Evolutionary conservation across 1,139 yeast species (phyloP).

Genomic region (Zhuliangozyma blackwelliae): DNA sequence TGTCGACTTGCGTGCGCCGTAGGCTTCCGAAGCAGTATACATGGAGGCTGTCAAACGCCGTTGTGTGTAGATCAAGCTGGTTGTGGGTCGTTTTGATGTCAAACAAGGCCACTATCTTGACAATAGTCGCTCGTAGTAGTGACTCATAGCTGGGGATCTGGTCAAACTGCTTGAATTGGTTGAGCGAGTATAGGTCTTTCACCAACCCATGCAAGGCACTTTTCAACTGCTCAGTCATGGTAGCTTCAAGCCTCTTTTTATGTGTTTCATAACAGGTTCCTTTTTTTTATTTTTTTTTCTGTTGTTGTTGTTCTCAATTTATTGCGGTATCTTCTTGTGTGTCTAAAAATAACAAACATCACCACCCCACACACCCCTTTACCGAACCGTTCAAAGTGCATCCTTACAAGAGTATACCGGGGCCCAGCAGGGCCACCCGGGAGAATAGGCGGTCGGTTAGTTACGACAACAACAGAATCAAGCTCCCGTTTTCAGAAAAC

Average conservation of each 20-base stretch:
- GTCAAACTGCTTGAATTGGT: conserved; percentile 10
- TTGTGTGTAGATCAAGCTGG: conserved; percentile 3
- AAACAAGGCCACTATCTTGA: conserved; percentile 6
- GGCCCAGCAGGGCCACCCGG: conserved; percentile 1
- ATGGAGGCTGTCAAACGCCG: not conserved
- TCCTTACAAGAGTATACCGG: conserved; percentile 4
- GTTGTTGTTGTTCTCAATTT: no score
- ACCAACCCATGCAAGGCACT: conserved; percentile 17
- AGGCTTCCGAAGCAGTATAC: not conserved
- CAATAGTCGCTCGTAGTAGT: conserved; percentile 13
- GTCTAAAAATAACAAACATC: no score
- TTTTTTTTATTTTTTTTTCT: no score
- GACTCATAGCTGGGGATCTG: conserved; percentile 13
- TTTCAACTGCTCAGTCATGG: not conserved
- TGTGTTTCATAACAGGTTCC: no score
- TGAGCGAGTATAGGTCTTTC: conserved; percentile 19
- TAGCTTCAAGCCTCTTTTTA: not conserved
- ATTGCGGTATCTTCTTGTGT: no score
- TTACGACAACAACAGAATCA: conserved; percentile 27
- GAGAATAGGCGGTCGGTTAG: conserved; percentile 25
- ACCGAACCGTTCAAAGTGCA: conserved; percentile 1
- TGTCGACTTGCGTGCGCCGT: not conserved
- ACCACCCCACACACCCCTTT: no score
- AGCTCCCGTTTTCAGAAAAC: conserved; percentile 9
- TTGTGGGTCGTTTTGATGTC: not conserved